These are phyloP conservation scores for Hygrocybe punicea DNA, from an alignment of 768 basidiomycete genomes.

Conservation along the genomic window DNA sequence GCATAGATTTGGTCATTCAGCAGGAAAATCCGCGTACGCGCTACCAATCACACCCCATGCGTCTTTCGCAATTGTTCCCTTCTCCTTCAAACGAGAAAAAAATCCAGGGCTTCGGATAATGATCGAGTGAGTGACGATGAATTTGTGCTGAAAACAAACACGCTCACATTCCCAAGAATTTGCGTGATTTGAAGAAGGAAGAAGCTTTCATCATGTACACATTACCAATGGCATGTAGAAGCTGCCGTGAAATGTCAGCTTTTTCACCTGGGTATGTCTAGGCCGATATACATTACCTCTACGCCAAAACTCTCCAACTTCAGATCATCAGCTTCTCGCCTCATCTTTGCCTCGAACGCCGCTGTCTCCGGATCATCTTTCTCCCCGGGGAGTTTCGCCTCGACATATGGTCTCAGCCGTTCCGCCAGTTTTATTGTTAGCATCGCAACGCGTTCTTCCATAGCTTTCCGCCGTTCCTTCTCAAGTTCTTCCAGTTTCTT, in stretches of 20 bases:
- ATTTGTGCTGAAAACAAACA: conserved; percentile 5
- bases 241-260: conserved; percentile 37
- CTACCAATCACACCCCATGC: conserved; percentile 96
- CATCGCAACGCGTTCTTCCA: conserved; percentile 72
- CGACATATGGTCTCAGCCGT: conserved; percentile 83
- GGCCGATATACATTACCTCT: conserved; percentile 53
- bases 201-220: conserved; percentile 93
- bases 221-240: conserved; percentile 85
- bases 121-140: background rate
- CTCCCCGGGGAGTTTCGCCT: conserved; percentile 79
- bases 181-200: conserved; percentile 86
- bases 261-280: background rate
- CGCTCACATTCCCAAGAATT: conserved; percentile 84
- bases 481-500: conserved; percentile 83
- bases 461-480: conserved; percentile 70
- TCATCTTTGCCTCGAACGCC: conserved; percentile 73
- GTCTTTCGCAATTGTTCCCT: conserved; percentile 89
- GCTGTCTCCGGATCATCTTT: conserved; percentile 80
- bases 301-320: conserved; percentile 98
- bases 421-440: conserved; percentile 80
- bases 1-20: conserved; percentile 5
- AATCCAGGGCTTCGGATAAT: conserved; percentile 67
- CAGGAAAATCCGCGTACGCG: conserved; percentile 56
- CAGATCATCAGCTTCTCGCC: conserved; percentile 85
- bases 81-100: conserved; percentile 92